A percentile compares a stretch with the other conserved stretches of the same genome.
Conservation (phyloP, 257 asterid genomes). For the Nicotiana tomentosiformis region DNA sequence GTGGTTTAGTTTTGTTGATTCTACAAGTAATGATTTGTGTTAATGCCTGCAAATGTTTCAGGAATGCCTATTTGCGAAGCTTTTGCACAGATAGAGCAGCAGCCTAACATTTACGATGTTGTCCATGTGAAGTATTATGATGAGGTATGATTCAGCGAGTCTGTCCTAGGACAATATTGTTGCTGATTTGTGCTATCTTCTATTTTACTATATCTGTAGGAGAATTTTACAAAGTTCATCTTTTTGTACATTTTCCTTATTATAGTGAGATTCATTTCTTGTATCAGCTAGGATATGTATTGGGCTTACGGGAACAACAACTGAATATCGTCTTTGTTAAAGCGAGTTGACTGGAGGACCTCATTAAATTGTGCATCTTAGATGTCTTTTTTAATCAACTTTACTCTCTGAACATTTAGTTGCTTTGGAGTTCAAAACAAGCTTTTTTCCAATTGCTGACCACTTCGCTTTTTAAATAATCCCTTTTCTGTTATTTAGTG, state of each 20-base stretch:
- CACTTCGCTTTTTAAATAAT: no score
- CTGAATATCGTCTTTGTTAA: no score
- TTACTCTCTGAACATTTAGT: not conserved
- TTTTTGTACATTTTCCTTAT: not conserved
- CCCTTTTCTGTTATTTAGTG: not conserved
- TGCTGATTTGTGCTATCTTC: not conserved
- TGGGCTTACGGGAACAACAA: no score
- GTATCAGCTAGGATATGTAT: no score
- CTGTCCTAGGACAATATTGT: constrained; percentile 3
- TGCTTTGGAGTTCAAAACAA: not conserved
- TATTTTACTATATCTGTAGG: not conserved
- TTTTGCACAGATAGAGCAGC: constrained; percentile 81
- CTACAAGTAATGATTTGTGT: not conserved
- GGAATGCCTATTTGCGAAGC: constrained; percentile 91
- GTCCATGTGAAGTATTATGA: constrained; percentile 84
- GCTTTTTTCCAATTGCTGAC: not conserved
- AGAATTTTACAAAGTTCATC: not conserved
- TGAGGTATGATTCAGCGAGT: constrained; percentile 46
- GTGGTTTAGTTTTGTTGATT: not conserved
- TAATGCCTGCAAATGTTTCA: constrained; percentile 20
- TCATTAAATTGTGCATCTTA: not conserved
- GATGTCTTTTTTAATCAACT: not conserved
- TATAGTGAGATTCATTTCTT: not conserved
- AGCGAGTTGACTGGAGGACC: no score
- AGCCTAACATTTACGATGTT: constrained; percentile 69